Conservation (phyloP, 1,284 basidiomycete genomes). For the Vanrija sp. region DNA sequence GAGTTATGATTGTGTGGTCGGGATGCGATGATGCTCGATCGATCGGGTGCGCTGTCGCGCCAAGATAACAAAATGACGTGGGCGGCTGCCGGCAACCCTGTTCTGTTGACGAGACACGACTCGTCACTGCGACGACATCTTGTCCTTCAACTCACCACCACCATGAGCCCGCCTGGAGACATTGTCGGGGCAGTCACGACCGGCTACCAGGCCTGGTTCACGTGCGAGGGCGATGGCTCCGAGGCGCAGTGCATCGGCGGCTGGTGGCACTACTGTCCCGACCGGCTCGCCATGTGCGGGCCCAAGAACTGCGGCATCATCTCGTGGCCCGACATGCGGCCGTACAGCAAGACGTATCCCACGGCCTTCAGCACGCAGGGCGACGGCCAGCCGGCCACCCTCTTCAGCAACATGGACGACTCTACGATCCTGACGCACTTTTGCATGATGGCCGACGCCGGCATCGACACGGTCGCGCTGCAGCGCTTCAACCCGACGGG, state of each 20-base stretch:
- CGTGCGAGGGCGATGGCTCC: constrained; percentile 15
- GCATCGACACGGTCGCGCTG: constrained; percentile 18
- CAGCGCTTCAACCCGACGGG: constrained; percentile 20
- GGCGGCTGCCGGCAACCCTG: no score
- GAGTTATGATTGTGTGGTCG: no score
- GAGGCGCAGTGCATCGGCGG: constrained; percentile 7
- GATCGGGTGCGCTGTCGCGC: no score
- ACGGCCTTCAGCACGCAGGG: neutral
- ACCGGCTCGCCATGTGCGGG: constrained; percentile 4
- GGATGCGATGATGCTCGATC: no score
- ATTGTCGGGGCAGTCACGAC: constrained; percentile 13
- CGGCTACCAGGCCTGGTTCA: constrained; percentile 19
- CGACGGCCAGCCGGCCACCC: constrained; percentile 6
- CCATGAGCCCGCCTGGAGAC: constrained; percentile 5
- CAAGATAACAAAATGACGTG: no score
- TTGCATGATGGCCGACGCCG: constrained; percentile 12
- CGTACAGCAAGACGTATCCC: constrained; percentile 10
- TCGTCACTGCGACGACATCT: no score
- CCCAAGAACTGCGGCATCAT: constrained; percentile 10
- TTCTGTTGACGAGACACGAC: no score
- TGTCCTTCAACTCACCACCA: no score
- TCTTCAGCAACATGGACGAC: constrained; percentile 14
- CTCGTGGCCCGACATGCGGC: constrained; percentile 17
- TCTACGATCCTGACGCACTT: constrained; percentile 13
- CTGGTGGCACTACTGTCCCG: constrained; percentile 18